These are phyloP conservation scores for Nakaseomyces glabratus DNA, from an alignment of 1,139 yeast species.

Conservation along the genomic window DNA sequence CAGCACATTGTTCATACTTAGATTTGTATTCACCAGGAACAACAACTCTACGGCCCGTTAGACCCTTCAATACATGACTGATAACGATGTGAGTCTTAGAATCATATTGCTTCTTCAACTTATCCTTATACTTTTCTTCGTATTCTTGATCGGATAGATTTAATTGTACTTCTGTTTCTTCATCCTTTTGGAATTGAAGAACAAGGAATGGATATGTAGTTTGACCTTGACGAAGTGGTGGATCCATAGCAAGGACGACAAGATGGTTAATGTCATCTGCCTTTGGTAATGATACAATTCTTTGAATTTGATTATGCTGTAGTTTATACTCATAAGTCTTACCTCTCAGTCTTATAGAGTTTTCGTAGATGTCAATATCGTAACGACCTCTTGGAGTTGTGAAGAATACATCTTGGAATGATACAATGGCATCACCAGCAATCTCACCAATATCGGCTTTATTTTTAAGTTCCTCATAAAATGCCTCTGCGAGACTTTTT, in stretches of 20 bases:
- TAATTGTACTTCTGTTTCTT: slow-evolving; percentile 83
- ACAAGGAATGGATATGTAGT: slow-evolving; percentile 91
- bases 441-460: slow-evolving; percentile 95
- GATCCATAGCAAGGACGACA: slow-evolving; percentile 83
- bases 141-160: slow-evolving; percentile 79
- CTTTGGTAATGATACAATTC: slow-evolving; percentile 85
- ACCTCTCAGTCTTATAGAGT: slow-evolving; percentile 86
- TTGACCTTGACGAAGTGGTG: slow-evolving; percentile 91
- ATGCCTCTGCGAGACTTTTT: slow-evolving; percentile 69
- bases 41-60: slow-evolving; percentile 76
- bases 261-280: slow-evolving; percentile 90
- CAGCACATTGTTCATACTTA: slow-evolving; percentile 67
- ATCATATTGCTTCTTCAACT: slow-evolving; percentile 63
- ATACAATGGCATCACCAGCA: slow-evolving; percentile 94
- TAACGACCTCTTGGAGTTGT: slow-evolving; percentile 98
- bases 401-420: slow-evolving; percentile 84
- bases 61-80: slow-evolving; percentile 82
- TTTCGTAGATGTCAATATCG: slow-evolving; percentile 88
- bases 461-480: slow-evolving; percentile 85
- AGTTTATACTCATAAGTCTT: slow-evolving; percentile 96
- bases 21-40: slow-evolving; percentile 82
- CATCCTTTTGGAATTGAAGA: slow-evolving; percentile 80
- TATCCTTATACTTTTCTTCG: slow-evolving; percentile 65
- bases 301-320: slow-evolving; percentile 81
- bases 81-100: slow-evolving; percentile 85